Conservation (phyloP, 2,329 filamentous ascomycete genomes). For the Beauveria medogensis region DNA sequence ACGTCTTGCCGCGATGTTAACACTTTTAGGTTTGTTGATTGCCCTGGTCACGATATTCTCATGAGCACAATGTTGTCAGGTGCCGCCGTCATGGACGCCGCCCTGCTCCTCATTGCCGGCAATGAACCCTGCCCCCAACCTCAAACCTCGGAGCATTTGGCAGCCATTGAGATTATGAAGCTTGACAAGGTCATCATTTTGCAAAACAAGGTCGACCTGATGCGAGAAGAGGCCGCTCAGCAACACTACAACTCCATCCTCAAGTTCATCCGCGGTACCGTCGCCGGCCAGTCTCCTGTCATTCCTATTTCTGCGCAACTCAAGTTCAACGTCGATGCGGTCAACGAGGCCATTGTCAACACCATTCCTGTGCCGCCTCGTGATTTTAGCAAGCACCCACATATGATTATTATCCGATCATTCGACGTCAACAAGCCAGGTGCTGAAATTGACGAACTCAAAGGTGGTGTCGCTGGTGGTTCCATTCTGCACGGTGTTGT, state of each 20-base stretch:
- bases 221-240: slow-evolving; percentile 89
- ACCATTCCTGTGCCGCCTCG: slow-evolving; percentile 87
- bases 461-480: slow-evolving; percentile 97
- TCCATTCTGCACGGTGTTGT: slow-evolving; percentile 93
- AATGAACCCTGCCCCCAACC: slow-evolving; percentile 98
- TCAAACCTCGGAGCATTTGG: slow-evolving; percentile 96
- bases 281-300: slow-evolving; percentile 88
- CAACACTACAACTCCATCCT: slow-evolving; percentile 95
- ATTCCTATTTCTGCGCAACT: slow-evolving; percentile 96
- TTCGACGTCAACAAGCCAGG: slow-evolving; percentile 99
- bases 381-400: slow-evolving; percentile 85
- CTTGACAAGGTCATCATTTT: slow-evolving; percentile 98
- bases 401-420: slow-evolving; percentile 98
- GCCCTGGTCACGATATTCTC: slow-evolving; percentile 99
- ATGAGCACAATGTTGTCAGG: slow-evolving; percentile 99
- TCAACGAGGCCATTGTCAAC: slow-evolving; percentile 92
- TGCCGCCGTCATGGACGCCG: slow-evolving; percentile 98
- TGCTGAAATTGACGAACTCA: slow-evolving; percentile 95
- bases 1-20: neutral
- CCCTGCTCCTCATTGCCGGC: slow-evolving; percentile 88
- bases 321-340: slow-evolving; percentile 98
- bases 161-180: slow-evolving; percentile 99
- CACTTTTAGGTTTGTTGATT: slow-evolving; percentile 76
- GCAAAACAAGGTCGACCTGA: slow-evolving; percentile 98
- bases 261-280: slow-evolving; percentile 97